Conservation (phyloP, 768 basidiomycete species). For the Hypholoma fasciculare region DNA sequence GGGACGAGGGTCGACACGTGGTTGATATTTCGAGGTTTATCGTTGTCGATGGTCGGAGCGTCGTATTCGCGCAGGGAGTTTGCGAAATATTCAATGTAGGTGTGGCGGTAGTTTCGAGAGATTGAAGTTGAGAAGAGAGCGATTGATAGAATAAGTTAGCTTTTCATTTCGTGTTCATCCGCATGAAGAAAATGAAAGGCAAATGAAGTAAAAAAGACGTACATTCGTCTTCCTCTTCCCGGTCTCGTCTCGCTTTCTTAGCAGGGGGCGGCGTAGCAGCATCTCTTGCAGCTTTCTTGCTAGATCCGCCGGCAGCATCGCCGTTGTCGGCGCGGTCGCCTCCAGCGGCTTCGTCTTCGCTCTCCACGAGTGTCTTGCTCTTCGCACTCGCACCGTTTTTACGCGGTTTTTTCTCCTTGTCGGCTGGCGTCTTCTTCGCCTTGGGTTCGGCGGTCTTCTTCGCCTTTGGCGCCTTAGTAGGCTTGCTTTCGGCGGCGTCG, state of each 20-base stretch:
- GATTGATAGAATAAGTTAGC: not conserved
- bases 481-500: constrained; percentile 38
- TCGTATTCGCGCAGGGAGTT: not conserved
- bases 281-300: constrained; percentile 41
- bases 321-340: constrained; percentile 44
- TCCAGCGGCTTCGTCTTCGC: constrained; percentile 60
- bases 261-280: constrained; percentile 14
- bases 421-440: constrained; percentile 28
- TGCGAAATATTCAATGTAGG: not conserved
- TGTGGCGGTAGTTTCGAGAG: not conserved
- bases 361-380: constrained; percentile 60
- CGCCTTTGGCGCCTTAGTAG: constrained; percentile 41
- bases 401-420: constrained; percentile 28
- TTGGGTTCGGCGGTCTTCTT: constrained; percentile 41
- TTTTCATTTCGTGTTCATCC: not conserved
- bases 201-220: not conserved
- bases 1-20: not conserved
- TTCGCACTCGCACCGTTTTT: constrained; percentile 30
- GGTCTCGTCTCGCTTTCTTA: constrained; percentile 62
- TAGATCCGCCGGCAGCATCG: constrained; percentile 50
- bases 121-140: not conserved
- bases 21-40: not conserved
- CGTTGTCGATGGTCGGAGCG: not conserved
- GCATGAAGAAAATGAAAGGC: constrained; percentile 4
- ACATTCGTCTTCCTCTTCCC: constrained; percentile 58